Evolutionary conservation across 345 rosid species (phyloP), one percentile per base, ranked within the genome.

Genomic region (Leavenworthia alabamica): DNA sequence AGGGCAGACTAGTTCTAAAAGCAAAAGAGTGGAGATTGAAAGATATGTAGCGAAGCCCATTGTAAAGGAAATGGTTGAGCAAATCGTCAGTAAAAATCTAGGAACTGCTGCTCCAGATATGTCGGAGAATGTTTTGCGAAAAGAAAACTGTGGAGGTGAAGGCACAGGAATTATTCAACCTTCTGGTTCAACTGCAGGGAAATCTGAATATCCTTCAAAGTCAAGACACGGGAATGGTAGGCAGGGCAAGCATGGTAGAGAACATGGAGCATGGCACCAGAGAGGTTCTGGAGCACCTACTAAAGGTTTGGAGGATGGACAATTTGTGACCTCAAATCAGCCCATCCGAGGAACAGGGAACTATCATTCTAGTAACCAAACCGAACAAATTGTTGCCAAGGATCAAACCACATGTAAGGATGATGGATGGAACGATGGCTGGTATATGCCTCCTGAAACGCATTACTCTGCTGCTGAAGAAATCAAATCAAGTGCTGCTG

Each of bases 1-100:
- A 49, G 78, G 77, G 54, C 89, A 79, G 65, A 73, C 68, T 72
- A 86, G 64, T 78, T 60, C 82, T 37, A 88, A 79, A 75, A 78
- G 70, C 71, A 94, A 84, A 82, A 84, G 95, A 61, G 89, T 87
- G 20, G 99, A 94, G 77, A 79, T 90, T 54, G 97, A 90, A 81
- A 86, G 95, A 62, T 88, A 90, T 27, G 66, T 88, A 36, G 85
- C 96, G 7, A 94, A 88, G 78, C 92, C 95, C 66, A 83, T 78
- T 53, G 93, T 88, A 59, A 90, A 94, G 76, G 97, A 90, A 82
- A 76, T 79, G 83, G 78, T 90, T 60, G 86, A 82, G 73, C 90
- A 82, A 68, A 88, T 73, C 35, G 70, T 74, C 54, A 66, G 56
- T 70, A 82, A 79, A 53, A 87, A 73, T 41, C 61, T 52, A 31